These are phyloP conservation scores for Hansenula sp. DNA, from an alignment of 1,139 yeast species.

Conservation along the genomic window DNA sequence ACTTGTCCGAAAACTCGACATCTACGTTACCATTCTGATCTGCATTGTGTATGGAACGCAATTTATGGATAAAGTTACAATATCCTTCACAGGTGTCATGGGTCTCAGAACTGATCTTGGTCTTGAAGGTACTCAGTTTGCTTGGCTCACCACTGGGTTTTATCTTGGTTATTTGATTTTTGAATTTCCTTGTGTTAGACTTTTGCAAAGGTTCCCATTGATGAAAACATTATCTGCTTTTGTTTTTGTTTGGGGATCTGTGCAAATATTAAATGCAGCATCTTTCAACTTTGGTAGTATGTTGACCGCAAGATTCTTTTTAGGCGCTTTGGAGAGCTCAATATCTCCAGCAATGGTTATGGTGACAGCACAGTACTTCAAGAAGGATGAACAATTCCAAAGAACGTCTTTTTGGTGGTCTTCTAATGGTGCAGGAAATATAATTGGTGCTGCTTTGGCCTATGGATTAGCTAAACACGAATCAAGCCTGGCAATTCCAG, in stretches of 20 bases:
- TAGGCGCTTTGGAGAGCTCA: constrained; percentile 46
- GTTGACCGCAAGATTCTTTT: constrained; percentile 37
- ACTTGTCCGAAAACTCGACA: constrained; percentile 50
- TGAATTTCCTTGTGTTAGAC: constrained; percentile 39
- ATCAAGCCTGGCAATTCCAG: constrained; percentile 31
- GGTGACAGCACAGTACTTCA: constrained; percentile 54
- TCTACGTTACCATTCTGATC: constrained; percentile 50
- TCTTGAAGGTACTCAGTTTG: constrained; percentile 46
- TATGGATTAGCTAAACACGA: constrained; percentile 38
- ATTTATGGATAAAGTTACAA: constrained; percentile 62
- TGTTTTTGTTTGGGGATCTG: constrained; percentile 42
- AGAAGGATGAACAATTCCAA: constrained; percentile 46
- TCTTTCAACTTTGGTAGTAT: constrained; percentile 25
- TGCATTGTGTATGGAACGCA: constrained; percentile 54
- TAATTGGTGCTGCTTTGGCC: constrained; percentile 41
- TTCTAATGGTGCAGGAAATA: constrained; percentile 45
- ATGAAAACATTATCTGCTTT: constrained; percentile 33
- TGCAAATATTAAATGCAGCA: background rate
- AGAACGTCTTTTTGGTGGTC: constrained; percentile 49
- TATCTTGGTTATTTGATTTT: constrained; percentile 49
- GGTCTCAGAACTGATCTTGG: constrained; percentile 43
- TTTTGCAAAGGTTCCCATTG: constrained; percentile 41
- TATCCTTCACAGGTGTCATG: constrained; percentile 56
- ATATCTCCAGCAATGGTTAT: constrained; percentile 53
- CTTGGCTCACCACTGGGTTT: constrained; percentile 57